phyloP scores from a whole-genome alignment of 345 rosid genomes.

The Gossypium anomalum region DNA sequence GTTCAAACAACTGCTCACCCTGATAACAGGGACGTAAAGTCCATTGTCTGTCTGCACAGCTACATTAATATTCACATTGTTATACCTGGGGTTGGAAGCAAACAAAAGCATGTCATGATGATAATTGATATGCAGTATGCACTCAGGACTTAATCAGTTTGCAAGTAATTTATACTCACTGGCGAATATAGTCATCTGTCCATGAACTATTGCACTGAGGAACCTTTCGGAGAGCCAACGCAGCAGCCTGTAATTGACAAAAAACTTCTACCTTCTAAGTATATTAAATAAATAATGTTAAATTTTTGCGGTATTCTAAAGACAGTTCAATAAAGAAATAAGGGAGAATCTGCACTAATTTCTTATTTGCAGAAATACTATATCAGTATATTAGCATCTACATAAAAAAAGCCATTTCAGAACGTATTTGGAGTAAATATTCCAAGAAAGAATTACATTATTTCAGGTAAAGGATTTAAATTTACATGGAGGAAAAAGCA shows the following conservation, averaged over 20 bases:
- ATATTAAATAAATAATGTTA: neutral
- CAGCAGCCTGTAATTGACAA: conserved; percentile 73
- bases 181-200: conserved; percentile 90
- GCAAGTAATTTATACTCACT: conserved; percentile 48
- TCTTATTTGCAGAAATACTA: neutral
- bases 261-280: neutral
- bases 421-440: neutral
- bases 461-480: neutral
- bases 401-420: neutral
- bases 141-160: neutral
- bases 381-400: neutral
- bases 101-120: conserved; percentile 12
- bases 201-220: conserved; percentile 99
- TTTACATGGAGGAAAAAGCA: neutral
- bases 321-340: neutral
- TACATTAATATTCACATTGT: conserved; percentile 82
- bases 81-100: conserved; percentile 44
- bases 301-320: neutral
- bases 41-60: conserved; percentile 99
- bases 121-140: neutral
- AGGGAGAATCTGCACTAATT: neutral
- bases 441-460: neutral
- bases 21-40: conserved; percentile 91
- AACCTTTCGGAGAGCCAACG: conserved; percentile 84
- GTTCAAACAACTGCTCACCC: conserved; percentile 43